Percentiles rank a stretch among this genome's conserved stretches.
phyloP scores from a whole-genome alignment of 805 yeast genomes.

The Sungouiozyma ichnusensis region DNA sequence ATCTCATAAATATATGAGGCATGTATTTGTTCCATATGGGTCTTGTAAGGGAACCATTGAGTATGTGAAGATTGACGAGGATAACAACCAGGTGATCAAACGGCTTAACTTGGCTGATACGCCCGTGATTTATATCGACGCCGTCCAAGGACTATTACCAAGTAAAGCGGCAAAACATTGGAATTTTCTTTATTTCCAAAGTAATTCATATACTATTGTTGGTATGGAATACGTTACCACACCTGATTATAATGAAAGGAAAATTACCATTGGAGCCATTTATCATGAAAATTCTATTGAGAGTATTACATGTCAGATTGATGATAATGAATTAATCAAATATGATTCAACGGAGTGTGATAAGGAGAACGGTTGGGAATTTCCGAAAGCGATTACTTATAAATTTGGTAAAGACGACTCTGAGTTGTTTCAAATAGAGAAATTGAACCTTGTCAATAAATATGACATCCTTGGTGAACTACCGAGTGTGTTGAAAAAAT shows the following conservation, averaged over 20 bases:
- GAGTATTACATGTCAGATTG: constrained; percentile 38
- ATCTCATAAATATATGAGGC: constrained; percentile 42
- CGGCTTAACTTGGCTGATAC: constrained; percentile 25
- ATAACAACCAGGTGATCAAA: constrained; percentile 4
- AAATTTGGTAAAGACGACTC: constrained; percentile 22
- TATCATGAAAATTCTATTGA: constrained; percentile 46
- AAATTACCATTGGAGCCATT: constrained; percentile 29
- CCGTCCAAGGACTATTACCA: constrained; percentile 85
- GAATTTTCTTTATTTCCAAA: constrained; percentile 77
- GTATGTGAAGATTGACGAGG: constrained; percentile 6
- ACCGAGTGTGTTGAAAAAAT: constrained; percentile 67
- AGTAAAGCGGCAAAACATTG: constrained; percentile 84
- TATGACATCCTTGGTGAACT: constrained; percentile 86
- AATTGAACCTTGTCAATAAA: constrained; percentile 56
- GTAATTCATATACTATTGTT: constrained; percentile 50
- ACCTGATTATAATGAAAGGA: constrained; percentile 44
- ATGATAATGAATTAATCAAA: constrained; percentile 38
- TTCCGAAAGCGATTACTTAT: constrained; percentile 40
- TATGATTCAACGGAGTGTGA: constrained; percentile 33
- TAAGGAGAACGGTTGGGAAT: constrained; percentile 65
- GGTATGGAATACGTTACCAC: constrained; percentile 86
- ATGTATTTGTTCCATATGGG: constrained; percentile 75
- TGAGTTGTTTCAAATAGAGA: constrained; percentile 31
- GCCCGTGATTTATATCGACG: constrained; percentile 65
- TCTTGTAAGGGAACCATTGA: constrained; percentile 46